Percentiles rank a stretch among this genome's conserved stretches.
phyloP scores from a whole-genome alignment of 257 asterid species.

The Fraxinus cuspidata region DNA sequence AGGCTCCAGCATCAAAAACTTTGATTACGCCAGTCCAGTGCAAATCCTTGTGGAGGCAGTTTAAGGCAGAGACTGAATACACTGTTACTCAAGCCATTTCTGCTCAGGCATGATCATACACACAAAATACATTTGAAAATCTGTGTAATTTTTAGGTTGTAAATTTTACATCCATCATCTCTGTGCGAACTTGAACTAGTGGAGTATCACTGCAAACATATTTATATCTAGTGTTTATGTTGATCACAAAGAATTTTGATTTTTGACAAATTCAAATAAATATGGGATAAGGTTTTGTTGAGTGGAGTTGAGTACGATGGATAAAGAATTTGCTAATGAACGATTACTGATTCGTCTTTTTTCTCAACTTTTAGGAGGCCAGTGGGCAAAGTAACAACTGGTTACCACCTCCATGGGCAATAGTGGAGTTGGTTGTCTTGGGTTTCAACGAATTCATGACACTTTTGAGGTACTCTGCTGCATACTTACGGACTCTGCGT shows the following conservation, averaged over 20 bases:
- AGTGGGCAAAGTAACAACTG: constrained; percentile 74
- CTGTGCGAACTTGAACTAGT: not conserved
- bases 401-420: constrained; percentile 92
- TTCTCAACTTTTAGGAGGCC: constrained; percentile 61
- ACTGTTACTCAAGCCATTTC: constrained; percentile 88
- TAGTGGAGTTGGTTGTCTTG: constrained; percentile 61
- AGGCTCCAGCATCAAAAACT: constrained; percentile 73
- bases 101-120: constrained; percentile 69
- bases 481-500: not conserved
- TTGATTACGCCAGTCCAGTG: constrained; percentile 94
- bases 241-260: not conserved
- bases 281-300: constrained; percentile 16
- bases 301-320: not conserved
- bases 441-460: constrained; percentile 92
- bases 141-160: constrained; percentile 10
- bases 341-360: constrained; percentile 13
- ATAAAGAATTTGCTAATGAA: not conserved
- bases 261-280: not conserved
- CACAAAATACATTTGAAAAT: constrained; percentile 2
- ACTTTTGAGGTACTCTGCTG: constrained; percentile 59
- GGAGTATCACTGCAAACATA: not conserved
- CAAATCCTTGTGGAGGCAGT: constrained; percentile 91
- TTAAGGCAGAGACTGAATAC: constrained; percentile 83
- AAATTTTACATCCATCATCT: not conserved
- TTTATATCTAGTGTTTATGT: not conserved